A percentile compares a stretch with the other conserved stretches of the same genome.
Evolutionary conservation across 2,329 filamentous ascomycete species (phyloP).

Genomic region (Beauveria sp.): DNA sequence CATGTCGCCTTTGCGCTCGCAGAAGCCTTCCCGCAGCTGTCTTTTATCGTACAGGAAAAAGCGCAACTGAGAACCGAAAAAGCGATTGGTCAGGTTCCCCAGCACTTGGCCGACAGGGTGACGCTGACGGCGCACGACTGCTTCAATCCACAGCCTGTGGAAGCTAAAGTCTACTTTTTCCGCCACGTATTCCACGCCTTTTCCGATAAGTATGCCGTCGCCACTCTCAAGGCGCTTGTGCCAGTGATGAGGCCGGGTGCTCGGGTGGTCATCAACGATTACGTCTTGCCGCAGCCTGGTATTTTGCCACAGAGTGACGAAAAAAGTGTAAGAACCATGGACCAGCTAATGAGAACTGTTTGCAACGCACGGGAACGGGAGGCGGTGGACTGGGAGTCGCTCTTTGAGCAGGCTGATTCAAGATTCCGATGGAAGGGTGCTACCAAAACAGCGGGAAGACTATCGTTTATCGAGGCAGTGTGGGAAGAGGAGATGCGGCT

Average conservation of each 20-base stretch:
- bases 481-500: conserved; percentile 19
- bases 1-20: conserved; percentile 18
- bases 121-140: conserved; percentile 42
- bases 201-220: conserved; percentile 37
- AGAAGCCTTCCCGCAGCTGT: conserved; percentile 17
- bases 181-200: conserved; percentile 51
- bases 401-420: conserved; percentile 32
- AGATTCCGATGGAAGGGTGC: conserved; percentile 30
- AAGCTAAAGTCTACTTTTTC: conserved; percentile 46
- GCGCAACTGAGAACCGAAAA: conserved; percentile 30
- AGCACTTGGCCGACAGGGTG: conserved; percentile 27
- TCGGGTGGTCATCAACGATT: conserved; percentile 30
- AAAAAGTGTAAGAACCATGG: conserved; percentile 33
- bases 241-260: conserved; percentile 43
- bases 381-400: conserved; percentile 31
- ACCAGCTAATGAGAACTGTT: conserved; percentile 39
- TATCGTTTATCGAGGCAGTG: conserved; percentile 30
- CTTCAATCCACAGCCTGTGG: conserved; percentile 41
- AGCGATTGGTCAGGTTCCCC: conserved; percentile 23
- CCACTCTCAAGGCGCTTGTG: conserved; percentile 37
- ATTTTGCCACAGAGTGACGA: conserved; percentile 27
- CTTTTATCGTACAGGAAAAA: conserved; percentile 45
- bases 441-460: conserved; percentile 19
- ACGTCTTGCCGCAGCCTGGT: conserved; percentile 27
- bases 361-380: conserved; percentile 39